Percentiles rank a stretch among this genome's conserved stretches.
Conservation (phyloP, 768 basidiomycete genomes). For the Cubamyces lactineus region DNA sequence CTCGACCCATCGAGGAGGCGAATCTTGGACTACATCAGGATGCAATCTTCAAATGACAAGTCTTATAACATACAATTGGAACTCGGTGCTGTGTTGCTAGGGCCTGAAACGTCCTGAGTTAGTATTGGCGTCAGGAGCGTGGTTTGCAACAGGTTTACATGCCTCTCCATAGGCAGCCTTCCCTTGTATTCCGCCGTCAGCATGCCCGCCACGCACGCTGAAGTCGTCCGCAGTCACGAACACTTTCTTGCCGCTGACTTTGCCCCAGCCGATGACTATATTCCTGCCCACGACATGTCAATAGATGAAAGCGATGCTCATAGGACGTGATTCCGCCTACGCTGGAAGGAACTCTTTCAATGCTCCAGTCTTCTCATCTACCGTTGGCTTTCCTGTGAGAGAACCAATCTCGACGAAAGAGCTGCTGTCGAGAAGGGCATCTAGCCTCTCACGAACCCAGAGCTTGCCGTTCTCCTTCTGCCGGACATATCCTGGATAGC, state of each 20-base stretch:
- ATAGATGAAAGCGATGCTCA: neutral
- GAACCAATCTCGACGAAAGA: conserved; percentile 25
- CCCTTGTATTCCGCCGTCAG: conserved; percentile 24
- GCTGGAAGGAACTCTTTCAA: conserved; percentile 19
- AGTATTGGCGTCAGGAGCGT: too few relatives aligned
- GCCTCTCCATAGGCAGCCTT: conserved; percentile 26
- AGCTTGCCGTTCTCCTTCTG: conserved; percentile 26
- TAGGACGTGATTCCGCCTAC: neutral
- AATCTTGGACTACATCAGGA: neutral
- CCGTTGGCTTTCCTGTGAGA: conserved; percentile 18
- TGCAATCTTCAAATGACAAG: too few relatives aligned
- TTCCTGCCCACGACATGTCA: neutral
- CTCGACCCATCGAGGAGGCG: conserved; percentile 27
- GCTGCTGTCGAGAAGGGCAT: conserved; percentile 17
- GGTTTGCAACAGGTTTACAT: neutral
- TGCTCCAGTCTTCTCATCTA: conserved; percentile 17
- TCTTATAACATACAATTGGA: conserved; percentile 1
- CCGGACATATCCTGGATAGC: conserved; percentile 18
- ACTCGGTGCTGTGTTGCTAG: conserved; percentile 19
- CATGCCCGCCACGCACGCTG: conserved; percentile 26
- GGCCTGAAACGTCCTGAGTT: neutral
- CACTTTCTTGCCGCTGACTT: conserved; percentile 6
- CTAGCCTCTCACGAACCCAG: conserved; percentile 26
- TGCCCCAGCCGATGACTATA: conserved; percentile 23
- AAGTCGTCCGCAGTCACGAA: conserved; percentile 27